phyloP scores from a whole-genome alignment of 73 alveolate species.

The Paramecium caudatum region DNA sequence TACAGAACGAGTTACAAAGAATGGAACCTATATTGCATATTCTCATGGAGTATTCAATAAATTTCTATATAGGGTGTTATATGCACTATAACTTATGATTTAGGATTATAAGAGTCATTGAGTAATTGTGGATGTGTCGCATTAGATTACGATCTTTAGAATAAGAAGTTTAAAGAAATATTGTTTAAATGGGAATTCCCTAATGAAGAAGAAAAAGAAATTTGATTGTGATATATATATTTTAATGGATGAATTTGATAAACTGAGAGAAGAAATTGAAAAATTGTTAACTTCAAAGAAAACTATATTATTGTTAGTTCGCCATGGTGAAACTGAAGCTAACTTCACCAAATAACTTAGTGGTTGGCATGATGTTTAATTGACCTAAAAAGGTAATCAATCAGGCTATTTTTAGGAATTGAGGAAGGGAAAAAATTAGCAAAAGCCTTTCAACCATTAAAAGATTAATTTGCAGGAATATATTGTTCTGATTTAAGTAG shows the following conservation, averaged over 20 bases:
- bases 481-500: constrained; percentile 29
- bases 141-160: constrained; percentile 10
- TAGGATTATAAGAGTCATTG: constrained; percentile 15
- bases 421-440: not conserved
- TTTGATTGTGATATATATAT: not conserved
- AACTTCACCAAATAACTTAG: constrained; percentile 18
- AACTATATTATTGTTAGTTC: not conserved
- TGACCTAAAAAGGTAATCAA: not conserved
- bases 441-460: constrained; percentile 15
- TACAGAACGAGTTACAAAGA: not conserved
- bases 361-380: constrained; percentile 46
- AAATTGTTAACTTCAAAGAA: constrained; percentile 10
- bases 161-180: not conserved
- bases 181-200: constrained; percentile 48
- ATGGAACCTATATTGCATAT: constrained; percentile 16
- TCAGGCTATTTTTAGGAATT: not conserved
- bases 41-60: constrained; percentile 55
- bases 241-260: constrained; percentile 17
- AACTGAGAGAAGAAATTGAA: not conserved
- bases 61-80: not conserved
- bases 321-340: constrained; percentile 52
- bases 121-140: constrained; percentile 45
- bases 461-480: not conserved
- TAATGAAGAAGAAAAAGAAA: constrained; percentile 26
- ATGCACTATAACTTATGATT: constrained; percentile 7